phyloP scores from a whole-genome alignment of 805 yeast genomes.

The Cyberlindnera euphorbiae region DNA sequence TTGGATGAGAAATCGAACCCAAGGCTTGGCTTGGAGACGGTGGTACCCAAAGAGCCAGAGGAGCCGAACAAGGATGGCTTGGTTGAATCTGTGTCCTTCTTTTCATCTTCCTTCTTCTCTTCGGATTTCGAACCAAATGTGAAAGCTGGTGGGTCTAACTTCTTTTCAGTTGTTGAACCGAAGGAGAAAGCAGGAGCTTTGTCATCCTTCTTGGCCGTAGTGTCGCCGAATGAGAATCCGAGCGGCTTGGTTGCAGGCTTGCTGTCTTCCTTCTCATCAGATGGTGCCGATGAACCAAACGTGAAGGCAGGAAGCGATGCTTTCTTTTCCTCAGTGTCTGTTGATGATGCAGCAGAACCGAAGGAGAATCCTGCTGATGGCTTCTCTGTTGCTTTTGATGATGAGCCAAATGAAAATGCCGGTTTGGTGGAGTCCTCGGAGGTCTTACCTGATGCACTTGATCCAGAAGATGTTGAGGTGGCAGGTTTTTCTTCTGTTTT shows the following conservation, averaged over 20 bases:
- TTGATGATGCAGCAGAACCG: too few species aligned
- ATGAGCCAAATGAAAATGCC: constrained; percentile 4
- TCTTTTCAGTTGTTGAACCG: constrained; percentile 4
- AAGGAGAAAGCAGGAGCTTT: constrained; percentile 1
- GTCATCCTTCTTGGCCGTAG: constrained; percentile 1
- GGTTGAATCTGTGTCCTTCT: not conserved
- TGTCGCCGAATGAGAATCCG: constrained; percentile 6
- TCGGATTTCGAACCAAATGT: constrained; percentile 5
- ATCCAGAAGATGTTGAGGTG: too few species aligned
- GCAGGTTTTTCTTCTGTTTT: not conserved
- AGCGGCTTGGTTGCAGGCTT: constrained; percentile 7
- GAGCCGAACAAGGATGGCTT: constrained; percentile 9
- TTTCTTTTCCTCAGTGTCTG: too few species aligned
- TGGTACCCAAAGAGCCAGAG: too few species aligned
- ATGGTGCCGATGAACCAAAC: not conserved
- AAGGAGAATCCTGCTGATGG: too few species aligned
- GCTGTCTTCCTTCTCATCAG: not conserved
- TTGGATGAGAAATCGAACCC: not conserved
- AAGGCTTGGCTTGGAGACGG: not conserved
- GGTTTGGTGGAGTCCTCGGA: not conserved
- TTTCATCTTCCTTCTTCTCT: constrained; percentile 2
- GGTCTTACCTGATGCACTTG: too few species aligned
- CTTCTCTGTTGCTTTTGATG: not conserved
- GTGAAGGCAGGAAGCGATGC: constrained; percentile 18
- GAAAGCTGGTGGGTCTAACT: constrained; percentile 1